Evolutionary conservation across 2,329 filamentous ascomycete species (phyloP), one percentile per base, ranked within the genome.

Genomic region (Amauroascus verrucosus): DNA sequence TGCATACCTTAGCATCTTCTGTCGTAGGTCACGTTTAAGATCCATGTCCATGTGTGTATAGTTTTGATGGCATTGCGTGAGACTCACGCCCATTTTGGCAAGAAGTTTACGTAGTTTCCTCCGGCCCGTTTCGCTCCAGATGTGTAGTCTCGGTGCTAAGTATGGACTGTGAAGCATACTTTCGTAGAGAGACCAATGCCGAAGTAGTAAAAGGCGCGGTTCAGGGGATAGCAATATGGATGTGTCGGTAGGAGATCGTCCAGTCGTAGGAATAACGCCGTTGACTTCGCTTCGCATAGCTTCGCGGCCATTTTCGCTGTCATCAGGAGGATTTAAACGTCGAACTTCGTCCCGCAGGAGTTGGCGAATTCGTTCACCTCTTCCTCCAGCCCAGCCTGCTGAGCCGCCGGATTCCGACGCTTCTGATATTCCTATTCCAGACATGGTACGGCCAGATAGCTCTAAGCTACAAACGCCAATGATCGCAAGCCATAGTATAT

Each of bases 1-100:
- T 0, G 90, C 90, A 65, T 95, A 97, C 63, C 91, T 91, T 18
- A 96, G 77, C 1, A 98, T 77, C 56, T 94, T 88, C 46, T 87
- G 81, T 40, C 91, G 83, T 28, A 97, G 72, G 28, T 88, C 87
- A 4, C 88, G 84, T 71, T 97, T 98, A 32, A 98, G 75, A 69
- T 95, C 84, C 83, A 96, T 94, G 70, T 97, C 91, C 90, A 98
- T 97, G 68, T 98, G 93, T 0, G 89, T 88, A 66, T 97, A 98
- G 65, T 83, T 91, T 69, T 97, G 93, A 63, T 88, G 90, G 71
- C 90, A 95, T 71, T 98, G 91, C 4, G 85, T 85, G 35, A 97
- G 75, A 64, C 88, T 95, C 53, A 98, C 87, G 30, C 93, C 93
- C 91, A 98, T 98, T 70, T 97, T 98, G 41, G 93, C 93, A 2